These are phyloP conservation scores for Celoporthe dispersa DNA, from an alignment of 2,329 filamentous ascomycete species.

Conservation along the genomic window DNA sequence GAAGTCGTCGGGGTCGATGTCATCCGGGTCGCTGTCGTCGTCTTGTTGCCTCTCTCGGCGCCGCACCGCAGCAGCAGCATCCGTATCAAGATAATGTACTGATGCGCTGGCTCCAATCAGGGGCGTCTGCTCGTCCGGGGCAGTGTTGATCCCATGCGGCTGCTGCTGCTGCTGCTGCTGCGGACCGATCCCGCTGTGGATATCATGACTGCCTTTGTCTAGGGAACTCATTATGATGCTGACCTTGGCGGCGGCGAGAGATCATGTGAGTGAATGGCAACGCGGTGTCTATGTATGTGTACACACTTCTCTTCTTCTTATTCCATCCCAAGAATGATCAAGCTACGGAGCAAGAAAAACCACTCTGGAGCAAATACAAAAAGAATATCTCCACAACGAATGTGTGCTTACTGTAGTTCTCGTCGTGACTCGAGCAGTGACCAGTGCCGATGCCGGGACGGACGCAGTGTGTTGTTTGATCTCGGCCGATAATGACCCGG, in stretches of 20 bases:
- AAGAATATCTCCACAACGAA: not conserved
- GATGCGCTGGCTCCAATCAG: constrained; percentile 21
- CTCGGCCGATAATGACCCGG: not conserved
- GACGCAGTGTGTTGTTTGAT: not conserved
- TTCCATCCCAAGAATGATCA: not conserved
- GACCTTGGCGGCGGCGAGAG: not conserved
- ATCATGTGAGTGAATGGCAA: not conserved
- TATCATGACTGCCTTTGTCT: not conserved
- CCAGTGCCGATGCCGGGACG: constrained; percentile 3
- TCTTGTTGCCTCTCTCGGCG: constrained; percentile 7
- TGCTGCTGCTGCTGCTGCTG: not conserved
- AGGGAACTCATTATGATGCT: constrained; percentile 11
- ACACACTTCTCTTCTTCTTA: not conserved
- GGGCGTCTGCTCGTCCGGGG: constrained; percentile 26
- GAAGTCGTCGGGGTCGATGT: constrained; percentile 42
- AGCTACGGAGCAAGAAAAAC: not conserved
- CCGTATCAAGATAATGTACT: not conserved
- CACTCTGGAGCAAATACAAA: not conserved
- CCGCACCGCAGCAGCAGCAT: too few relatives aligned
- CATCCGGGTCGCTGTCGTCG: constrained; percentile 23
- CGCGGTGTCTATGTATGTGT: not conserved
- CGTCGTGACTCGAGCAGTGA: not conserved
- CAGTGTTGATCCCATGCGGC: constrained; percentile 1
- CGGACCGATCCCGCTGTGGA: constrained; percentile 6
- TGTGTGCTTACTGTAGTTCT: not conserved